Evolutionary conservation across 2,329 filamentous ascomycete genomes (phyloP).

Genomic region (Cytospora piceae): DNA sequence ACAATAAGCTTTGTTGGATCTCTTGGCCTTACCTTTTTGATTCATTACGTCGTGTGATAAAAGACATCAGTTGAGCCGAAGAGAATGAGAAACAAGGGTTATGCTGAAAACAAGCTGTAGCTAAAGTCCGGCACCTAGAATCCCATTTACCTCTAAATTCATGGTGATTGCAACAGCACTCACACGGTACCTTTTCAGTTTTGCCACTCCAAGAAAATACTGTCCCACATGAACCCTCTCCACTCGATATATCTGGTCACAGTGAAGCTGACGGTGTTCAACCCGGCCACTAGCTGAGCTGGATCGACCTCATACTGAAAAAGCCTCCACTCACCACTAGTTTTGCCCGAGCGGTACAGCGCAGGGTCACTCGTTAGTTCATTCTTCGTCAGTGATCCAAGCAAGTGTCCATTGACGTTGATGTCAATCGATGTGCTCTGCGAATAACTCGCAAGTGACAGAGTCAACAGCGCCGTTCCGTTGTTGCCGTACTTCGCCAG

Average conservation of each 20-base stretch:
- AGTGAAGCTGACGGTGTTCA: conserved; percentile 36
- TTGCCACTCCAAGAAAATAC: conserved; percentile 37
- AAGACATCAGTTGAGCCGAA: too few relatives aligned
- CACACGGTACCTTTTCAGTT: background rate
- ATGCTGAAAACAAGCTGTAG: background rate
- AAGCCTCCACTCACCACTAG: conserved; percentile 51
- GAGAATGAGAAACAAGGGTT: too few relatives aligned
- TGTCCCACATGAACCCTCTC: conserved; percentile 39
- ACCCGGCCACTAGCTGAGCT: conserved; percentile 31
- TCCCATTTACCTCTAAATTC: background rate
- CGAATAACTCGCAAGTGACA: conserved; percentile 50
- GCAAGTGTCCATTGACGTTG: conserved; percentile 44
- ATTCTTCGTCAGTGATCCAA: conserved; percentile 47
- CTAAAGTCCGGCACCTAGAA: background rate
- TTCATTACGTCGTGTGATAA: too few relatives aligned
- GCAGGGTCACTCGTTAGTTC: conserved; percentile 47
- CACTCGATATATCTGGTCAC: conserved; percentile 36
- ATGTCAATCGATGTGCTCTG: conserved; percentile 51
- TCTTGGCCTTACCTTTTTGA: too few relatives aligned
- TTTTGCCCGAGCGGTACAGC: conserved; percentile 51
- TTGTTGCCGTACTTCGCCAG: conserved; percentile 16
- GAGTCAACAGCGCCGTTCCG: conserved; percentile 43
- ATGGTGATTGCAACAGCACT: background rate
- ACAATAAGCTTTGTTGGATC: too few relatives aligned
- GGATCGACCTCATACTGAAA: conserved; percentile 43